Conservation (phyloP, 2,329 filamentous ascomycete genomes). For the Epichloe sibirici region DNA sequence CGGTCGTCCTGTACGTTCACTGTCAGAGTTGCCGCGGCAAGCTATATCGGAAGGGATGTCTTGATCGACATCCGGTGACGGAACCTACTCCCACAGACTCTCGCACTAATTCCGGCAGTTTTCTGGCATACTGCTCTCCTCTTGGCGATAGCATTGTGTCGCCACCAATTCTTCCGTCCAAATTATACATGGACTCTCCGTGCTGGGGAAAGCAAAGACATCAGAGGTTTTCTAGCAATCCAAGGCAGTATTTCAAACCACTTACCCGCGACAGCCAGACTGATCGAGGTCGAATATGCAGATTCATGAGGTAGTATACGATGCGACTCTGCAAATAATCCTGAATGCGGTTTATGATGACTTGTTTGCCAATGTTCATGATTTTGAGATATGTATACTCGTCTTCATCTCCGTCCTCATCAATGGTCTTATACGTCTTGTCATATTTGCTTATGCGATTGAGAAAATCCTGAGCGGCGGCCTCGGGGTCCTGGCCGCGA, state of each 20-base stretch:
- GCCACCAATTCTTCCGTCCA: conserved; percentile 82
- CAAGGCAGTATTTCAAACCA: conserved; percentile 10
- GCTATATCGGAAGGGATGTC: not conserved
- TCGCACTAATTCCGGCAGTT: conserved; percentile 71
- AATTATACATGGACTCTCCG: conserved; percentile 87
- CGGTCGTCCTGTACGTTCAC: conserved; percentile 38
- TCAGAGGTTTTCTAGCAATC: not conserved
- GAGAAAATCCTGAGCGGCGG: conserved; percentile 81
- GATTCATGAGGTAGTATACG: conserved; percentile 96
- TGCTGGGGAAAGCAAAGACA: conserved; percentile 42
- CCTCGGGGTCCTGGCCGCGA: conserved; percentile 82
- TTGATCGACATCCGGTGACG: not conserved
- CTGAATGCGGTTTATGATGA: conserved; percentile 95
- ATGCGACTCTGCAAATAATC: conserved; percentile 94
- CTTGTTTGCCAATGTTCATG: conserved; percentile 88
- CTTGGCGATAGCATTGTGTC: conserved; percentile 78
- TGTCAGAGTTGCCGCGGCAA: not conserved
- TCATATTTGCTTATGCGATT: conserved; percentile 95
- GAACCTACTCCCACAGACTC: conserved; percentile 70
- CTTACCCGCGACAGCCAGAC: conserved; percentile 90
- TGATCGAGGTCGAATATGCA: conserved; percentile 91
- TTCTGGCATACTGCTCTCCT: conserved; percentile 75
- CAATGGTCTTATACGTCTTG: conserved; percentile 88
- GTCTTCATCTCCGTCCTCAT: conserved; percentile 65
- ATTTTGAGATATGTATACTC: conserved; percentile 93